Evolutionary conservation across 352 stramenopile species (phyloP).

Genomic region (Achlya hypogyna): DNA sequence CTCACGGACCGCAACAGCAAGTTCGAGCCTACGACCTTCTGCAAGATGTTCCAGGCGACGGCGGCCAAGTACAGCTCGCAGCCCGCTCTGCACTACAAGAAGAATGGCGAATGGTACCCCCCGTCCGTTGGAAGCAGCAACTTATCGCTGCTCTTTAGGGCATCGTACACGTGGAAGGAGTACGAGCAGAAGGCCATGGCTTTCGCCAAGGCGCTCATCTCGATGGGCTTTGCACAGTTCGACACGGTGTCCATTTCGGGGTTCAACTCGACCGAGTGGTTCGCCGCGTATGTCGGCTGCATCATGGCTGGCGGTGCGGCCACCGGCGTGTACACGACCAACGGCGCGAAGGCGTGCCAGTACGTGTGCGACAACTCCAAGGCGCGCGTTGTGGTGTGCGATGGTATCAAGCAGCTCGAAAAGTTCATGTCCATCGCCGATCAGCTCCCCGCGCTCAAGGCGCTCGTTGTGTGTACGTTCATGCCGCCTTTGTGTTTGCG

Average conservation of each 20-base stretch:
- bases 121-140: no score
- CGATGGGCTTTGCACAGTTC: conserved; percentile 51
- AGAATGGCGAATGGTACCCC: conserved; percentile 34
- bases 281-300: conserved; percentile 66
- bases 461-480: conserved; percentile 53
- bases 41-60: conserved; percentile 32
- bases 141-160: neutral
- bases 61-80: conserved; percentile 24
- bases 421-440: conserved; percentile 61
- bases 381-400: conserved; percentile 66
- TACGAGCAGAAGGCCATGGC: conserved; percentile 59
- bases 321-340: conserved; percentile 81
- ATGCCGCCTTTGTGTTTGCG: neutral
- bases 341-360: conserved; percentile 55
- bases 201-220: conserved; percentile 70
- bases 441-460: conserved; percentile 59
- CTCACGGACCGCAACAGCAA: conserved; percentile 25
- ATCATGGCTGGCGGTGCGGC: conserved; percentile 73
- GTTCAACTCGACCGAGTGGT: conserved; percentile 81
- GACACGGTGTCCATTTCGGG: conserved; percentile 76
- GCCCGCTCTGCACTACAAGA: conserved; percentile 34
- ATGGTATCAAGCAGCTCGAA: conserved; percentile 51
- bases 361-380: conserved; percentile 78
- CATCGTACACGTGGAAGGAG: conserved; percentile 48
- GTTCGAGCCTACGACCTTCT: conserved; percentile 30